Evolutionary conservation across 1,139 yeast genomes (phyloP), one percentile per base, ranked within the genome.

Genomic region (Nakaseomyces nivariensis): DNA sequence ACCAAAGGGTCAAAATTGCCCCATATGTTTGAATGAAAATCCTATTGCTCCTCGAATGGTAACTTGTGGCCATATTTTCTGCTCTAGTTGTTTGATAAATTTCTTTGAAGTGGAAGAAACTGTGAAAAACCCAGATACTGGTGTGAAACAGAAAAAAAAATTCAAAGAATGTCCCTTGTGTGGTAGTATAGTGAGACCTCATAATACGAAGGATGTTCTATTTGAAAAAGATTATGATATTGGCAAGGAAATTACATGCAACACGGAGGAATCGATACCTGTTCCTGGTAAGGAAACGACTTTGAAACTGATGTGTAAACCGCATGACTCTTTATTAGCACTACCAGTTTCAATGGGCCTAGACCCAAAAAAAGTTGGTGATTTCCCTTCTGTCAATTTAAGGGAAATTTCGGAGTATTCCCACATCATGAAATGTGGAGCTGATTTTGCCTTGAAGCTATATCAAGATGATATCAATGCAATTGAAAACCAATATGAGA

Each of bases 31-130:
- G 17, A 77, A 84, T 33, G 95, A 86, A 49, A 83, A 81, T 24
- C 85, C 92, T 8, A 77, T 85, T 37, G 97, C 97, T 0, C 97
- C 98, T 1, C 72, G 97, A 50, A 94, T 94, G 97, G 80, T 89
- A 33, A 77, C 82, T 17, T 94, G 99, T 70, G 98, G 99, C 3
- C 99, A 94, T 63, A 76, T 89, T 11, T 77, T 92, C 61, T 94
- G 99, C 63, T 75, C 81, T 50, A 81, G 89, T 31, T 94, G 99
- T 64, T 68, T 90, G 38, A 67, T 88, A 49, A 77, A 90, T 38
- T 78, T 86, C 60, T 69, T 88, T 47, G 55, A 61, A 25, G 49
- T 57, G 49, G 86, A 79, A 41, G 78, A 84, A 24, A 74, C 57
- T 6, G 54, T 54, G 25, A 63, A 63, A 49, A 66, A 65, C 36